Evolutionary conservation across 805 yeast species (phyloP).

Genomic region (Cyberlindnera saturnus): DNA sequence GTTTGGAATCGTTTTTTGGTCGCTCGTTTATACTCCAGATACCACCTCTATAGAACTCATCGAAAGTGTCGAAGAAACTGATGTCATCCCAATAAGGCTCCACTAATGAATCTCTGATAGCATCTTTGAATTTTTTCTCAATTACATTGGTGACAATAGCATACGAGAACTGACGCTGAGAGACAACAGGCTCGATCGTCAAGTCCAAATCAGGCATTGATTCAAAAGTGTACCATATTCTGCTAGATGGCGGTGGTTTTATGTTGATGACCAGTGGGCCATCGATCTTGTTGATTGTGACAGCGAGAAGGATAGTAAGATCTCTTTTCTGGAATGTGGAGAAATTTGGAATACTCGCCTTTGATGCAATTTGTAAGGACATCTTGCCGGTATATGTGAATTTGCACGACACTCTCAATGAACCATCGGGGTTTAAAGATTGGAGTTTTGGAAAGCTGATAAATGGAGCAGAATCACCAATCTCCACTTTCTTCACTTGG

Average conservation of each 20-base stretch:
- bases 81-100: conserved; percentile 87
- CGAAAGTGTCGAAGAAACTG: conserved; percentile 55
- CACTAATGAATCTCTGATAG: conserved; percentile 73
- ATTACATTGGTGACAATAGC: conserved; percentile 75
- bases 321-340: conserved; percentile 65
- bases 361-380: conserved; percentile 73
- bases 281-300: conserved; percentile 59
- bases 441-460: conserved; percentile 65
- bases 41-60: conserved; percentile 84
- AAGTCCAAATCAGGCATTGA: conserved; percentile 70
- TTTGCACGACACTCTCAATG: conserved; percentile 52
- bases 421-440: conserved; percentile 77
- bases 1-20: conserved; percentile 10
- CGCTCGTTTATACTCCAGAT: conserved; percentile 61
- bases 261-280: conserved; percentile 68
- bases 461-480: conserved; percentile 79
- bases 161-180: conserved; percentile 75
- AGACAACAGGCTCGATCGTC: conserved; percentile 84
- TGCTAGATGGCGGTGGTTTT: conserved; percentile 86
- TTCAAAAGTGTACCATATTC: conserved; percentile 88
- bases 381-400: conserved; percentile 73
- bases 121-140: conserved; percentile 71
- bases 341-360: conserved; percentile 63
- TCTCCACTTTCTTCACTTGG: conserved; percentile 60
- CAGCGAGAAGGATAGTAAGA: conserved; percentile 65